These are phyloP conservation scores for Ceratocystis smalleyi DNA, from an alignment of 2,329 filamentous ascomycete genomes.

Conservation along the genomic window DNA sequence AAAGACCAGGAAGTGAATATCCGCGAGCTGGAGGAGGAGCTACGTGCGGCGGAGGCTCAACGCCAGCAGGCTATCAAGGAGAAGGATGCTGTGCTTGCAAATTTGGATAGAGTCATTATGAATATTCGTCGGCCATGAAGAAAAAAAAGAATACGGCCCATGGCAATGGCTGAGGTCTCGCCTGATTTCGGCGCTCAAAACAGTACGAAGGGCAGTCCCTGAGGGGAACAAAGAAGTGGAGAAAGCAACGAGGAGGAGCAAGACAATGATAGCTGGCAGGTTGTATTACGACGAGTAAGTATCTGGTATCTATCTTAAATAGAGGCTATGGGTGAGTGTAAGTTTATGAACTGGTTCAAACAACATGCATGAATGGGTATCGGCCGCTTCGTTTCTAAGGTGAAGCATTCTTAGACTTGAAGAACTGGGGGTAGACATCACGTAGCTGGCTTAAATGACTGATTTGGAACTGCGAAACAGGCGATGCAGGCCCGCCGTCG, in stretches of 20 bases:
- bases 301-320: not conserved
- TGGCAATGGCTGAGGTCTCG: not conserved
- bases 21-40: slow-evolving; percentile 47
- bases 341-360: not conserved
- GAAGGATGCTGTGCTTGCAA: slow-evolving; percentile 43
- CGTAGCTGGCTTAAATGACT: slow-evolving; percentile 60
- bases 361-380: not conserved
- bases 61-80: slow-evolving; percentile 48
- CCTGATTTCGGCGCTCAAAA: not conserved
- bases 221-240: not conserved
- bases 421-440: slow-evolving; percentile 65
- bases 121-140: slow-evolving; percentile 43
- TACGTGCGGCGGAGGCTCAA: slow-evolving; percentile 47
- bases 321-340: not conserved
- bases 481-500: slow-evolving; percentile 44
- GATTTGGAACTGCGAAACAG: slow-evolving; percentile 61
- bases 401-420: slow-evolving; percentile 38
- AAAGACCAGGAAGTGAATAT: slow-evolving; percentile 56
- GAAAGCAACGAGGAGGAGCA: not conserved
- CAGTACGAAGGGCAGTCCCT: not conserved
- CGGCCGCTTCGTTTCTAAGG: not conserved
- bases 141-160: not conserved
- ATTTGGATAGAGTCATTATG: slow-evolving; percentile 46
- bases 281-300: not conserved
- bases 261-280: not conserved